phyloP scores from a whole-genome alignment of 1,284 basidiomycete genomes.

The Psilocybe mexicana region DNA sequence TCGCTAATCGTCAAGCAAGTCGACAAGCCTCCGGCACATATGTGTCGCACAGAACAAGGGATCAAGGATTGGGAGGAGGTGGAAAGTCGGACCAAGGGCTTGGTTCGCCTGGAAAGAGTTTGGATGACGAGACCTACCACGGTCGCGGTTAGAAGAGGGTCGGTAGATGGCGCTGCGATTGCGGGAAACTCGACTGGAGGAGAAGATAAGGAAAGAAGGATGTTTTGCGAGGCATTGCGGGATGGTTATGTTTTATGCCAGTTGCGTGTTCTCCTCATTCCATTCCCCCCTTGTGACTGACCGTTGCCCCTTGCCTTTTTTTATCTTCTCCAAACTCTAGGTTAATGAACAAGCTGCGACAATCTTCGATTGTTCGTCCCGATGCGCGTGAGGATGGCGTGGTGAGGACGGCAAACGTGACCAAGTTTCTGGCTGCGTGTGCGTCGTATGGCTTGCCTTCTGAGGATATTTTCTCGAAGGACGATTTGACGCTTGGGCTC shows the following conservation, averaged over 20 bases:
- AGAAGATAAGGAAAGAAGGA: constrained; percentile 71
- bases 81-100: constrained; percentile 59
- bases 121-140: constrained; percentile 53
- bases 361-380: constrained; percentile 59
- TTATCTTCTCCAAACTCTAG: constrained; percentile 36
- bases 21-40: constrained; percentile 54
- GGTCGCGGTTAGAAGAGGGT: constrained; percentile 28
- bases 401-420: constrained; percentile 64
- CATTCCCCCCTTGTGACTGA: too few species aligned
- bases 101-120: constrained; percentile 68
- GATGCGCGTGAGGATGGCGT: constrained; percentile 71
- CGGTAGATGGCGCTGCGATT: constrained; percentile 41
- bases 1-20: constrained; percentile 66
- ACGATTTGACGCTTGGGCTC: constrained; percentile 65
- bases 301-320: constrained; percentile 6
- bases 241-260: constrained; percentile 89
- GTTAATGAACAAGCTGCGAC: constrained; percentile 72
- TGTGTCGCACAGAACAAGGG: constrained; percentile 46
- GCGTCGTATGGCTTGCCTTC: constrained; percentile 61
- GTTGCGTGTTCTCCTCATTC: constrained; percentile 47
- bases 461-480: constrained; percentile 66
- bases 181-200: constrained; percentile 28
- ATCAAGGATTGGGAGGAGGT: constrained; percentile 70
- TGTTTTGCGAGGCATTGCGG: constrained; percentile 72
- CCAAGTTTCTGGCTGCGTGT: constrained; percentile 72